Evolutionary conservation across 208 protist species (phyloP).

Genomic region (Willaertia magna): DNA sequence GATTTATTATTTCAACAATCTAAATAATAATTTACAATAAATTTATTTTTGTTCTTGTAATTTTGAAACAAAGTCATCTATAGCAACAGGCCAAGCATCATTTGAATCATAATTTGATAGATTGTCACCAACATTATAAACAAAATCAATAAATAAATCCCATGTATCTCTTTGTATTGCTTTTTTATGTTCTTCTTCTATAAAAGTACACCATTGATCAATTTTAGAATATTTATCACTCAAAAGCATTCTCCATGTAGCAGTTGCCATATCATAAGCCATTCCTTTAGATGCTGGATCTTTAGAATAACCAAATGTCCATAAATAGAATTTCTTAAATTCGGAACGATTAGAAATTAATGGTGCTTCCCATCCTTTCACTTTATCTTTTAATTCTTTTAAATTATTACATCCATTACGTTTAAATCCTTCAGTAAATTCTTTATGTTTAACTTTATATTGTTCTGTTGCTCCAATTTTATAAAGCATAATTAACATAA

Average conservation of each 20-base stretch:
- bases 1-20: not conserved
- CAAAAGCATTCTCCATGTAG: not conserved
- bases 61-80: too few relatives aligned
- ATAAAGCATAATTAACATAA: not conserved
- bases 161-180: conserved; percentile 2
- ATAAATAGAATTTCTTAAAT: not conserved
- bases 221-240: not conserved
- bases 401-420: not conserved
- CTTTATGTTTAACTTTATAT: not conserved
- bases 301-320: not conserved
- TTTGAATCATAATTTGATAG: not conserved
- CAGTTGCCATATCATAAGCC: not conserved
- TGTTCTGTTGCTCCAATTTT: not conserved
- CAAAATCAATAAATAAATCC: conserved; percentile 7
- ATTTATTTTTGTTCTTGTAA: too few relatives aligned
- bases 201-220: conserved; percentile 7
- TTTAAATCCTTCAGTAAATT: not conserved
- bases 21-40: too few relatives aligned
- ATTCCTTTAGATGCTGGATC: not conserved
- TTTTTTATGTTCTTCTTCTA: not conserved
- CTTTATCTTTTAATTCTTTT: not conserved
- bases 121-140: not conserved
- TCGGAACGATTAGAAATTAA: not conserved
- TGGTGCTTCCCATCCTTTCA: not conserved
- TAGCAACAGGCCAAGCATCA: not conserved